These are phyloP conservation scores for Thielaviopsis punctulata DNA, from an alignment of 2,329 filamentous ascomycete genomes.

Conservation along the genomic window DNA sequence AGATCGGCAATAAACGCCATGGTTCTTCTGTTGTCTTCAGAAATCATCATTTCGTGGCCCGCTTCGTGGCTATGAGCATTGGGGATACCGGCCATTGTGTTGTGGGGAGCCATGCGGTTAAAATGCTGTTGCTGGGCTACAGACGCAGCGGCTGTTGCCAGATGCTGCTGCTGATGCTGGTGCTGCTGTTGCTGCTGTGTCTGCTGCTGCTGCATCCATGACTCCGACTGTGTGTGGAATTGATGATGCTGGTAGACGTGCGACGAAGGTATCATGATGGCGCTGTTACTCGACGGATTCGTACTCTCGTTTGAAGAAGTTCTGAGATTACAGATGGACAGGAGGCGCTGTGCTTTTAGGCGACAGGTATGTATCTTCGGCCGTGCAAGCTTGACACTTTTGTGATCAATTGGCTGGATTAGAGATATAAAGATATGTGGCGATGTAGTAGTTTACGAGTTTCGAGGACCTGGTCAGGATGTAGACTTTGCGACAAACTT, in stretches of 20 bases:
- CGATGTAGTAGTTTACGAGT: no score
- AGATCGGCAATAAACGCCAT: conserved; percentile 85
- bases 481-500: no score
- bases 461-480: no score
- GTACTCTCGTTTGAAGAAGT: not conserved
- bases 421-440: no score
- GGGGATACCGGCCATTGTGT: conserved; percentile 20
- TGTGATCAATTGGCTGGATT: no score
- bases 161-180: conserved; percentile 37
- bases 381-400: no score
- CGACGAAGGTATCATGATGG: conserved; percentile 43
- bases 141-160: conserved; percentile 35
- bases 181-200: conserved; percentile 48
- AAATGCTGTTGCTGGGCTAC: conserved; percentile 46
- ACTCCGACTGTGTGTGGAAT: conserved; percentile 43
- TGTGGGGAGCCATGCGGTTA: conserved; percentile 50
- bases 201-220: conserved; percentile 48
- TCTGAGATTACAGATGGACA: no score
- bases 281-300: not conserved
- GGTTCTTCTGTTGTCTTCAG: conserved; percentile 85
- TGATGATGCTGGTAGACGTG: conserved; percentile 53
- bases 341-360: no score
- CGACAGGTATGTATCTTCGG: no score
- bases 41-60: conserved; percentile 45
- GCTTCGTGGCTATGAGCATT: conserved; percentile 35